Conservation (phyloP, 768 basidiomycete species). For the Cystoderma amianthinum region DNA sequence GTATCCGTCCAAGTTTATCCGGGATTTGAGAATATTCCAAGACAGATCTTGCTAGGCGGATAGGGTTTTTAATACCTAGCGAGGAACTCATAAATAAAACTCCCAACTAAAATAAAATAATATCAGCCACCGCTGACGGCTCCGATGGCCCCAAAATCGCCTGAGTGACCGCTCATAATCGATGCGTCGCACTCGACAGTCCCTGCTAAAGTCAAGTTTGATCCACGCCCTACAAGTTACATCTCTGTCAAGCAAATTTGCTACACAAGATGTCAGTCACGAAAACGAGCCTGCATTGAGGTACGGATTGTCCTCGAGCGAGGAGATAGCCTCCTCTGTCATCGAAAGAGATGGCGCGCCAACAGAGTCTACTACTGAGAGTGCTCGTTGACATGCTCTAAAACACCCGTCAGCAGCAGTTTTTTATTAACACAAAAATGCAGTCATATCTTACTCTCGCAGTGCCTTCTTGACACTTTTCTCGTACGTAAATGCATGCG, state of each 20-base stretch:
- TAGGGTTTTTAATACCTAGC: conserved; percentile 65
- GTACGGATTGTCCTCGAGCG: conserved; percentile 58
- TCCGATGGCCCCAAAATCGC: conserved; percentile 63
- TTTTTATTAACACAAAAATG: too few species aligned
- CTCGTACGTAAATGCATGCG: conserved; percentile 43
- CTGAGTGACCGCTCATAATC: conserved; percentile 44
- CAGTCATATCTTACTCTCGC: conserved; percentile 42
- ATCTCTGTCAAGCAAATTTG: conserved; percentile 1
- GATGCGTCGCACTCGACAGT: conserved; percentile 80
- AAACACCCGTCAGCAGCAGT: not conserved
- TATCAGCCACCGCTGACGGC: conserved; percentile 53
- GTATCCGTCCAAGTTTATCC: conserved; percentile 56
- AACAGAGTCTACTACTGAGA: conserved; percentile 10
- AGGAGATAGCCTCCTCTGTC: conserved; percentile 45
- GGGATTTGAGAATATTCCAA: conserved; percentile 42
- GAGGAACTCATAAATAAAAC: not conserved
- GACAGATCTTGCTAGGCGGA: conserved; percentile 49
- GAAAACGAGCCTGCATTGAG: conserved; percentile 59
- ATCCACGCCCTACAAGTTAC: conserved; percentile 53
- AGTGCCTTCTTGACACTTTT: conserved; percentile 48
- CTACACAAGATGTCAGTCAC: conserved; percentile 1
- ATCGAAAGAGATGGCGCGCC: conserved; percentile 29
- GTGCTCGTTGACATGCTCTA: not conserved
- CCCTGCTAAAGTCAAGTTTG: conserved; percentile 71
- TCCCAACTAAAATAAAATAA: not conserved